These are phyloP conservation scores for Craterostigma plantagineum DNA, from an alignment of 257 asterid species.

Conservation along the genomic window DNA sequence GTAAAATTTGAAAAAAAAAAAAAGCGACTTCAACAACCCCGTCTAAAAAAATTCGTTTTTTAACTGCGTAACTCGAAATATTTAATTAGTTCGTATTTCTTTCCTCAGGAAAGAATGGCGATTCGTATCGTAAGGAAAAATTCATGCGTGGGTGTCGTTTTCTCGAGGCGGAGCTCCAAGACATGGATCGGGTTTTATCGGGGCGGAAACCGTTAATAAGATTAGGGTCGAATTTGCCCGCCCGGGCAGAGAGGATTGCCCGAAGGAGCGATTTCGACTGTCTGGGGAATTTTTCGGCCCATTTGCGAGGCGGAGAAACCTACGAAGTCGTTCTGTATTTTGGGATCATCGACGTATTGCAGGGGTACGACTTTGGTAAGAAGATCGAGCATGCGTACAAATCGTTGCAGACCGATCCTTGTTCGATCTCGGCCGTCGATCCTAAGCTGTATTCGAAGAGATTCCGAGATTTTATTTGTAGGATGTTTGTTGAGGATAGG, in stretches of 20 bases:
- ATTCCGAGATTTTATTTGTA: slow-evolving; percentile 51
- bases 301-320: slow-evolving; percentile 23
- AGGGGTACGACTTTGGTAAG: slow-evolving; percentile 68
- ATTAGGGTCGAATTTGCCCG: slow-evolving; percentile 66
- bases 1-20: too few relatives aligned
- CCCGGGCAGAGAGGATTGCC: slow-evolving; percentile 39
- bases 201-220: slow-evolving; percentile 50
- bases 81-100: too few relatives aligned
- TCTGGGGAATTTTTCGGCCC: slow-evolving; percentile 11
- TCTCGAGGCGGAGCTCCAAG: slow-evolving; percentile 94
- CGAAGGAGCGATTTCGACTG: slow-evolving; percentile 33
- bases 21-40: too few relatives aligned
- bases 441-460: slow-evolving; percentile 61
- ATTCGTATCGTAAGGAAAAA: slow-evolving; percentile 65
- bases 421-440: slow-evolving; percentile 66
- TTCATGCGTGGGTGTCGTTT: slow-evolving; percentile 92
- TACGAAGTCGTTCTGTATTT: slow-evolving; percentile 58
- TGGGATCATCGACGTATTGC: slow-evolving; percentile 69
- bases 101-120: slow-evolving; percentile 44
- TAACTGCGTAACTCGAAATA: too few relatives aligned
- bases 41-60: too few relatives aligned
- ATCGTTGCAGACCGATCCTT: slow-evolving; percentile 52
- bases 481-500: slow-evolving; percentile 45
- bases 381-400: slow-evolving; percentile 68
- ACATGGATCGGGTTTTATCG: slow-evolving; percentile 72